Percentiles rank a stretch among this genome's conserved stretches.
These are phyloP conservation scores for Ustilago cynodontis DNA, from an alignment of 1,284 basidiomycete species.

Conservation along the genomic window DNA sequence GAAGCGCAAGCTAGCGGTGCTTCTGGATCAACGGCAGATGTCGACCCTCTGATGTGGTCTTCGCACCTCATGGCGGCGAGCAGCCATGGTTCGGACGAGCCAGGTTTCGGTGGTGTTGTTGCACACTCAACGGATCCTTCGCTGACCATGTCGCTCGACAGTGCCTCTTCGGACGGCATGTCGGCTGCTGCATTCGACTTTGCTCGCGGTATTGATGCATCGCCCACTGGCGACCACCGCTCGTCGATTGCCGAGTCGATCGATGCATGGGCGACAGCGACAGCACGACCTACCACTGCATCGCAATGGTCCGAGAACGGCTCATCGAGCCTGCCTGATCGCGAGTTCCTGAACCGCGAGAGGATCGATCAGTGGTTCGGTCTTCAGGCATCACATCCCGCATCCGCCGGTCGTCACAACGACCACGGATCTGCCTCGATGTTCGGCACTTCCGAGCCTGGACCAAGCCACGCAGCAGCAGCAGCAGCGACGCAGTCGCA, in stretches of 20 bases:
- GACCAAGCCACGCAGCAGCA: slow-evolving; percentile 20
- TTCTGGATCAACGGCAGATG: slow-evolving; percentile 13
- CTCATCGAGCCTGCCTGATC: slow-evolving; percentile 35
- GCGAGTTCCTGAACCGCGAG: slow-evolving; percentile 39
- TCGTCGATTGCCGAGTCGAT: slow-evolving; percentile 47
- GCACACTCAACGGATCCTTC: slow-evolving; percentile 40
- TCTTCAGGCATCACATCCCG: slow-evolving; percentile 22
- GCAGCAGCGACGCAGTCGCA: slow-evolving; percentile 15
- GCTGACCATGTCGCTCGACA: slow-evolving; percentile 51
- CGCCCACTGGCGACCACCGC: slow-evolving; percentile 31
- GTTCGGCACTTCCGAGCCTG: slow-evolving; percentile 35
- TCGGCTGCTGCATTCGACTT: slow-evolving; percentile 47
- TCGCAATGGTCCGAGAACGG: slow-evolving; percentile 50
- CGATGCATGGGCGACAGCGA: slow-evolving; percentile 37
- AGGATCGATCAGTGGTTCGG: slow-evolving; percentile 47
- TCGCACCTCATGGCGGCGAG: slow-evolving; percentile 34
- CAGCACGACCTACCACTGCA: slow-evolving; percentile 29
- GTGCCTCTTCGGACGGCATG: slow-evolving; percentile 49
- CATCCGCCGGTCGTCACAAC: slow-evolving; percentile 16
- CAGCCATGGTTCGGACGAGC: slow-evolving; percentile 22
- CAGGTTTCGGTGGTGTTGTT: slow-evolving; percentile 18
- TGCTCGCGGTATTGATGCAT: slow-evolving; percentile 37
- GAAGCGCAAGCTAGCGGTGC: slow-evolving; percentile 12
- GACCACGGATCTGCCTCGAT: slow-evolving; percentile 10
- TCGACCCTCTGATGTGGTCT: slow-evolving; percentile 45